Percentiles rank a stretch among this genome's conserved stretches.
Evolutionary conservation across 1,284 basidiomycete genomes (phyloP).

Genomic region (Trichosporon asahii): DNA sequence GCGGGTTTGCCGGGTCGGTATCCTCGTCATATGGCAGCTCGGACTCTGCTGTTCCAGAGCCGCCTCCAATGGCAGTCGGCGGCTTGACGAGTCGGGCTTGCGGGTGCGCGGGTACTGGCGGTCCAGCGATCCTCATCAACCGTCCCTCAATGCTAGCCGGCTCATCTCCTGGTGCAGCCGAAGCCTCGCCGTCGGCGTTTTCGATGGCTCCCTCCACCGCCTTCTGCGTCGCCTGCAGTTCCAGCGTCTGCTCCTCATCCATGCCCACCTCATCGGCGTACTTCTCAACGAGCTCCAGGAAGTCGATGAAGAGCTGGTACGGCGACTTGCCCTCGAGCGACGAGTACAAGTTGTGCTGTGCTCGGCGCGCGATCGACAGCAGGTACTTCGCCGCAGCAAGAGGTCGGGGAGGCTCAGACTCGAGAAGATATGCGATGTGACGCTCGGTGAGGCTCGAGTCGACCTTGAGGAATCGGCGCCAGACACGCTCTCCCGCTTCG

Average conservation of each 20-base stretch:
- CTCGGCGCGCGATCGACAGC: constrained; percentile 75
- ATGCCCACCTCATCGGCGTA: constrained; percentile 90
- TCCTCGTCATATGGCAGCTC: constrained; percentile 67
- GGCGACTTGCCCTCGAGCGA: constrained; percentile 93
- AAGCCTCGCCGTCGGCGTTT: constrained; percentile 21
- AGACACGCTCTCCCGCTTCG: constrained; percentile 78
- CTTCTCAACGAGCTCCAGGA: constrained; percentile 86
- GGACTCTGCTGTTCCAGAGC: constrained; percentile 52
- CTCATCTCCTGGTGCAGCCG: constrained; percentile 34
- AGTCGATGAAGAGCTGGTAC: constrained; percentile 89
- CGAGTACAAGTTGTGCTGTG: constrained; percentile 74
- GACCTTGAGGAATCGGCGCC: constrained; percentile 81
- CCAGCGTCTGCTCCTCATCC: constrained; percentile 69
- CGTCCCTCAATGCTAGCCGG: constrained; percentile 60
- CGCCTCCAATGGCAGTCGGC: constrained; percentile 18
- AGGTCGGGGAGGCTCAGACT: constrained; percentile 69
- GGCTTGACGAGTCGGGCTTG: constrained; percentile 33
- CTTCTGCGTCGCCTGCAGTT: constrained; percentile 44
- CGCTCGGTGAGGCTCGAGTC: constrained; percentile 82
- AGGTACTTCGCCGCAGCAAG: constrained; percentile 91
- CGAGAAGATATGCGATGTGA: constrained; percentile 73
- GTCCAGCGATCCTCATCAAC: constrained; percentile 71
- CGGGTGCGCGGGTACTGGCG: constrained; percentile 58
- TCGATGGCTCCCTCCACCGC: constrained; percentile 52
- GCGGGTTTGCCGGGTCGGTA: constrained; percentile 68